Evolutionary conservation across 306 rosid genomes (phyloP), one percentile per base, ranked within the genome.

Genomic region (Gastrolobium villosum): DNA sequence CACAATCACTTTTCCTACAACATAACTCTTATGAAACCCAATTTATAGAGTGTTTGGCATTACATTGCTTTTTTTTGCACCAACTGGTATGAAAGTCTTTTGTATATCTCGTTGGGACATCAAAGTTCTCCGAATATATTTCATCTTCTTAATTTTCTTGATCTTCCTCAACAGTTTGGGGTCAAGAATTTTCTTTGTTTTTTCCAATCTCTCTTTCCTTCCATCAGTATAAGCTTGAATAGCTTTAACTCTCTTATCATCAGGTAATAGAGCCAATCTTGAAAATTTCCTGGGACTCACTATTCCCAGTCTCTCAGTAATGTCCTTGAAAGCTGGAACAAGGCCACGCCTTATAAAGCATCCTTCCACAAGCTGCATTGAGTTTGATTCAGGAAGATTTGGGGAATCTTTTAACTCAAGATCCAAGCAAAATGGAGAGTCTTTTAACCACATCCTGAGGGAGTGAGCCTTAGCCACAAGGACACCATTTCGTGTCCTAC

Each of bases 381-480:
- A 94, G 74, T 94, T 94, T 52, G 53, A 52, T 49, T 88, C 78
- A 4, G 97, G 97, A 75, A 90, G 91, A 48, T 74, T 71, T 28
- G 88, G 78, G 31, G 91, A 64, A 81, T 94, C 93, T 86, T 90
- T 92, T 84, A 94, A 82, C 90, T 94, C 99, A 7, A 94, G 92
- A 87, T 94, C 97, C 78, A 89, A 82, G 83, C 99, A 94, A 74
- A 94, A 94, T 2, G 97, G 92, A 52, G 99, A 94, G 74, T 94
- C 99, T 79, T 92, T 94, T 68, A 94, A 83, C 99, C 99, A 94
- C 99, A 92, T 90, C 66, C 97, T 81, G 43, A 94, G 97, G 74
- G 99, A 92, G 78, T 94, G 97, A 79, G 97, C 97, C 89, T 94
- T 92, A 0, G 99, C 99, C 50, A 94, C 79, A 34, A 94, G 99